These are phyloP conservation scores for Aspergillus fischeri DNA, from an alignment of 2,329 filamentous ascomycete species.

Conservation along the genomic window DNA sequence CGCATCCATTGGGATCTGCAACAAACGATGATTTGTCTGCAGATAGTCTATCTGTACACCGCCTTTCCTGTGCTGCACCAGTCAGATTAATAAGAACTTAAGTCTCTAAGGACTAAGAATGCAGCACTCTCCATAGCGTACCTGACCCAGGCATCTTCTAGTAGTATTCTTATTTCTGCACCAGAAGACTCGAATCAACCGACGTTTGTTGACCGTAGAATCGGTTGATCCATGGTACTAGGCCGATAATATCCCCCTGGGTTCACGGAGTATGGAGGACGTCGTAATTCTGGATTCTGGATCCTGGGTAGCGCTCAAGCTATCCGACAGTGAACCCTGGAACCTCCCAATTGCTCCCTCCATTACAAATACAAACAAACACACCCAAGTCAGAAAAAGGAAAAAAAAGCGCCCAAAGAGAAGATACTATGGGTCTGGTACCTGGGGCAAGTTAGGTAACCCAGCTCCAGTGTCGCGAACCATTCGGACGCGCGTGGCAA, in stretches of 20 bases:
- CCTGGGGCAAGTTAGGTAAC: background rate
- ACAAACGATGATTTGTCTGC: conserved; percentile 1
- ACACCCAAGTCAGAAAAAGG: background rate
- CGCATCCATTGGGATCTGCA: conserved; percentile 6
- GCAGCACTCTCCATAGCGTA: background rate
- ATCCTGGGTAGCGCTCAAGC: background rate
- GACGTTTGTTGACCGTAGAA: background rate
- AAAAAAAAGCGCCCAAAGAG: background rate
- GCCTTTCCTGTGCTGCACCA: conserved; percentile 21
- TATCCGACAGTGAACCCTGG: conserved; percentile 12
- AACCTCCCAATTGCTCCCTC: background rate
- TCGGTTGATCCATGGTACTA: conserved; percentile 12
- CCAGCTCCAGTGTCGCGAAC: conserved; percentile 8
- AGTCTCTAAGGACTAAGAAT: background rate
- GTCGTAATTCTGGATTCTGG: background rate
- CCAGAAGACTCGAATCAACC: background rate
- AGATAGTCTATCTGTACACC: conserved; percentile 15
- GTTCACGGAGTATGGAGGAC: background rate
- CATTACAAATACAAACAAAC: background rate
- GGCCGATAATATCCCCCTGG: conserved; percentile 1
- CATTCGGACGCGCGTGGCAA: conserved; percentile 11
- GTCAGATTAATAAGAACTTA: conserved; percentile 9
- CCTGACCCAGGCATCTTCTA: background rate
- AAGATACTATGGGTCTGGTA: background rate
- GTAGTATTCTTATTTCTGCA: too few species aligned